Evolutionary conservation across 2,329 filamentous ascomycete species (phyloP), one percentile per base, ranked within the genome.

Genomic region (Moelleriella libera): DNA sequence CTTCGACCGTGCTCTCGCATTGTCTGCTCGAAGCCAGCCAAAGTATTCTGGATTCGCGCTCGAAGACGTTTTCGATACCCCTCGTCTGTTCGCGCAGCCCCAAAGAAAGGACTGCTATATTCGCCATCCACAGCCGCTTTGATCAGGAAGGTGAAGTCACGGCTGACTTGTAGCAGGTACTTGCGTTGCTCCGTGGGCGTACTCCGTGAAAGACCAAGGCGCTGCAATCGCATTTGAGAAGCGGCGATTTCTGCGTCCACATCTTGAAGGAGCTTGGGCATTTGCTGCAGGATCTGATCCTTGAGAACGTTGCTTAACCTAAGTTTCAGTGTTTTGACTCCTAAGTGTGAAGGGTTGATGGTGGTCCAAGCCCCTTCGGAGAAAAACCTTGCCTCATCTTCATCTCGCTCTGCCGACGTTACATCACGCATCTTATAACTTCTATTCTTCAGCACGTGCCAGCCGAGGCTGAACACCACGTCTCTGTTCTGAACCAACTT

Each of bases 51-150:
- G 1, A 80, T 62, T 0, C 73, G 63, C 0, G 77, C 75, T 0
- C 78, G 68, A 4, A 83, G 62, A 0, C 76, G 68, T 39, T 64
- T 69, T 0, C 56, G 44, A 32, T 68, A 68, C 1, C 63, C 66
- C 1, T 51, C 21, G 0, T 62, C 56, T 21, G 60, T 55, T 28
- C 30, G 45, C 4, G 49, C 47, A 6, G 32, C 47, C 3, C 59
- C 64, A 49, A 81, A 81, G 57, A 80, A 82, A 0, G 53, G 12
- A 49, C 72, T 58, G 2, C 61, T 66, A 49, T 80, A 82, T 0
- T 62, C 63, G 0, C 77, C 78, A n/a, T 74, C 65, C 0, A 72
- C 56, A 0, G 73, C 70, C 3, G 64, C 62, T 45, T 64, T 68
- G 5, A 73, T 52, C 4, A 78, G 60, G 2, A 56, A 54, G 5